Base-by-base conservation (phyloP, 345 rosid species). In the Bruguiera sexangula region DNA sequence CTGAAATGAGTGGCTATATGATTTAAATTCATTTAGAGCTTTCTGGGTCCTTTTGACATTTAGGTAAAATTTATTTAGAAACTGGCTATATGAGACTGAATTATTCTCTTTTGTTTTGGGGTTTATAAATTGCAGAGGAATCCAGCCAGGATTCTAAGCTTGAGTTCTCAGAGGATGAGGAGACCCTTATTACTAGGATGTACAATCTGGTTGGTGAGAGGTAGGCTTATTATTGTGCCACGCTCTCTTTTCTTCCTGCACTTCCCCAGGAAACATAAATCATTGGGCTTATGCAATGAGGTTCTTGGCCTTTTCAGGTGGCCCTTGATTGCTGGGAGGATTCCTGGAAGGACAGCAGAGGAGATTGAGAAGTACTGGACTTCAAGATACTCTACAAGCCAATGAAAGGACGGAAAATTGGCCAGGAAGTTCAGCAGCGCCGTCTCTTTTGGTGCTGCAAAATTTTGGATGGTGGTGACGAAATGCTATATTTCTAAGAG, bases 331-430 rank as follows among this genome's bases (percentile, higher is more conserved):
- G 86, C 85, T 13, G 86, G 86, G 67, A 83, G 89, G 71, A 85
- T 85, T 64, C 87, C 85, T 6, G 89, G 85, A 70, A 83, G 87
- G 76, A 73, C 84, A 63, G 85, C 85, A 11, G 83, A 85, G 75
- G 87, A 85, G 71, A 80, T 85, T 71, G 80, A 85, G 75, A 83
- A 81, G 73, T 81, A 79, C 67, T 85, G 87, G 89, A 83, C 84
- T 65, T 75, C 85, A 57, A 83, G 83, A 74, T 79, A 62, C 52
- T 81, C 85, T 24, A 62, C 71, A 30, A 76, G 67, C 36, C 57
- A 71, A 63, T 73, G 71, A 76, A 60, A 52, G 2, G 6, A 9
- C 20, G 4, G 18, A 16, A 27, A 68, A 3, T 13, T 30, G 31
- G 48, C 30, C 24, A 56, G 22, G 1, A 2, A 2, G 11, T 5